Conservation (phyloP, 768 basidiomycete genomes). For the Pholiota molesta region DNA sequence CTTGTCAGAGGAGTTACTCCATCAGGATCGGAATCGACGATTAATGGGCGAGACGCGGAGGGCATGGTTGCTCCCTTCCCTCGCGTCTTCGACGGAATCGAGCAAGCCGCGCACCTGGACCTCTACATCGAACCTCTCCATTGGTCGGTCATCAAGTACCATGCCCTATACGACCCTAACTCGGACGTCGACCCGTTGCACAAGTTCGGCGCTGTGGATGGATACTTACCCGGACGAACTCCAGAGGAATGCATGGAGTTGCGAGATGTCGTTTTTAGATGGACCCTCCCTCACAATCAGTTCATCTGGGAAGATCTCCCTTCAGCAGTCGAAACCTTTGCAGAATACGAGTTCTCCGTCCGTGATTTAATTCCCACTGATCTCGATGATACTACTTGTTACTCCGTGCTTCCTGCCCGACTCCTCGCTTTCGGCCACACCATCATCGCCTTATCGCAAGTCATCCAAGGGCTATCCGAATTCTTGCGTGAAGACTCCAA, state of each 20-base stretch:
- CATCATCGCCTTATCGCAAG: slow-evolving; percentile 10
- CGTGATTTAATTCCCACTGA: not conserved
- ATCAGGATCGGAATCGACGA: not conserved
- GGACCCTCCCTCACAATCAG: slow-evolving; percentile 6
- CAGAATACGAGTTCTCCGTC: not conserved
- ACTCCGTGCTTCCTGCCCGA: not conserved
- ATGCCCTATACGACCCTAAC: not conserved
- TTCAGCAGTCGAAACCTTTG: not conserved
- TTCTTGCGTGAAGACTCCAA: not conserved
- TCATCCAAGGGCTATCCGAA: slow-evolving; percentile 1
- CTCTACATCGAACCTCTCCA: slow-evolving; percentile 8
- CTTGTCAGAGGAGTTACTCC: not conserved
- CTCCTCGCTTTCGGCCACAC: not conserved
- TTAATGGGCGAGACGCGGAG: not conserved
- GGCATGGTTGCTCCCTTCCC: not conserved
- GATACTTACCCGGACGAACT: not conserved
- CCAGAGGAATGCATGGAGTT: not conserved
- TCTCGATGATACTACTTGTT: not conserved
- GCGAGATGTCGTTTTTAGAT: slow-evolving; percentile 3
- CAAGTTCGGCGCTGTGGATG: slow-evolving; percentile 4
- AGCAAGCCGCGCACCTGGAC: not conserved
- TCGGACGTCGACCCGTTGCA: slow-evolving; percentile 7
- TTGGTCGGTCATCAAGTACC: slow-evolving; percentile 3
- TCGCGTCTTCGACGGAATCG: not conserved
- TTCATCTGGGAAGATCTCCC: slow-evolving; percentile 9